These are phyloP conservation scores for Cyclospora cayetanensis DNA, from an alignment of 169 alveolate species.

Conservation along the genomic window DNA sequence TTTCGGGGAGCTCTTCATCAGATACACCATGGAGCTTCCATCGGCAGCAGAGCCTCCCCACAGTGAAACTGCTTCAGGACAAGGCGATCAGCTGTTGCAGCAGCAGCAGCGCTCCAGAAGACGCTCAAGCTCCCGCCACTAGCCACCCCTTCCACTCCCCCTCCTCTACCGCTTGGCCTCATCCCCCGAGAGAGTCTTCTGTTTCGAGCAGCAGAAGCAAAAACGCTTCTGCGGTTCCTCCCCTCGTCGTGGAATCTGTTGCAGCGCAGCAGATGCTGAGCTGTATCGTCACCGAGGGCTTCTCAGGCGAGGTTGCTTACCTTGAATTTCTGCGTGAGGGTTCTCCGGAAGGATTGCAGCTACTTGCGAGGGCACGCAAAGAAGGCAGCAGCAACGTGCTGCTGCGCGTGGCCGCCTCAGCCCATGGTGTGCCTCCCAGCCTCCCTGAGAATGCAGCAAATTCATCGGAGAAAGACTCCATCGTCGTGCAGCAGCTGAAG, in stretches of 20 bases:
- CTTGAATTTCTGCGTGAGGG: conserved; percentile 38
- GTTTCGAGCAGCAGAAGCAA: conserved; percentile 11
- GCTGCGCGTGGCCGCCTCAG: conserved; percentile 33
- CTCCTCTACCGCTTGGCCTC: background rate
- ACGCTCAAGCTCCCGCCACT: background rate
- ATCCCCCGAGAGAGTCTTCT: too few species aligned
- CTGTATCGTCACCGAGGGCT: conserved; percentile 52
- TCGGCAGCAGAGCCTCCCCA: background rate
- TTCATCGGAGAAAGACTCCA: background rate
- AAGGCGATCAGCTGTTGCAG: background rate
- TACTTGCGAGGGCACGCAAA: conserved; percentile 49
- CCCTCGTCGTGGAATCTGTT: background rate
- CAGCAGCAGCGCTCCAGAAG: background rate
- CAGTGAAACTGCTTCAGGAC: background rate
- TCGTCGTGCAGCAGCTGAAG: conserved; percentile 57
- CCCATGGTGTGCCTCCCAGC: too few species aligned
- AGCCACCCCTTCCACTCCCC: background rate
- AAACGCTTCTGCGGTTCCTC: background rate
- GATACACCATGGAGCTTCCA: background rate
- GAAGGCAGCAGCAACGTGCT: background rate
- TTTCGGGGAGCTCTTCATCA: too few species aligned
- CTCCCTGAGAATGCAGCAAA: too few species aligned
- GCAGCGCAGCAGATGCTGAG: conserved; percentile 49
- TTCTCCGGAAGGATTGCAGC: conserved; percentile 1
- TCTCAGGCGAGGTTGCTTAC: conserved; percentile 44